Evolutionary conservation across 2,329 filamentous ascomycete species (phyloP).

Genomic region (Dactylellina drechsleri): DNA sequence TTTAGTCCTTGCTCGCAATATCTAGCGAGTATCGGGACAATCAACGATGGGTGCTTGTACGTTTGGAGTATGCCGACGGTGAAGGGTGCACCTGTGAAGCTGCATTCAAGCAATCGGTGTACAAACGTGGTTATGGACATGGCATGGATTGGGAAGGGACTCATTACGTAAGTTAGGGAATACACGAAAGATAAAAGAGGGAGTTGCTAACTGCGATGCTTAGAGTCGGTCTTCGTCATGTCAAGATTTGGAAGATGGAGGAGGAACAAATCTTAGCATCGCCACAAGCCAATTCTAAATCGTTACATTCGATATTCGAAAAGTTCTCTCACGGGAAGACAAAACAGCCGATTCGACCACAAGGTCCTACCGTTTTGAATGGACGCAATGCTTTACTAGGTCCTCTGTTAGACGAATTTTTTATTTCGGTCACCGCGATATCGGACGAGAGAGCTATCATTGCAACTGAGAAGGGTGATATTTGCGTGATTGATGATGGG

Average conservation of each 20-base stretch:
- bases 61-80: constrained; percentile 75
- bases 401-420: constrained; percentile 81
- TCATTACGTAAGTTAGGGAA: constrained; percentile 71
- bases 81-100: constrained; percentile 66
- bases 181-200: not conserved
- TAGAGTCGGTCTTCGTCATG: constrained; percentile 81
- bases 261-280: constrained; percentile 67
- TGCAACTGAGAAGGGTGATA: constrained; percentile 85
- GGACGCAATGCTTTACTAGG: constrained; percentile 91
- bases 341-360: constrained; percentile 61
- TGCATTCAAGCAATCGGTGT: constrained; percentile 90
- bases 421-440: constrained; percentile 79
- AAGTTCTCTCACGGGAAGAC: constrained; percentile 60
- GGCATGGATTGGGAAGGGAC: constrained; percentile 84
- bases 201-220: constrained; percentile 51
- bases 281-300: constrained; percentile 48
- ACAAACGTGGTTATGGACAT: constrained; percentile 86
- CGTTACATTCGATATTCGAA: constrained; percentile 52
- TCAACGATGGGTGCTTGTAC: constrained; percentile 93
- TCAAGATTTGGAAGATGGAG: constrained; percentile 91
- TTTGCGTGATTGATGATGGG: constrained; percentile 88
- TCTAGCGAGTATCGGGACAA: constrained; percentile 85
- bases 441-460: constrained; percentile 80
- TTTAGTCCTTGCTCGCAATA: constrained; percentile 89
- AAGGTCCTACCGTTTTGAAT: constrained; percentile 74